Evolutionary conservation across 1,284 basidiomycete species (phyloP).

Genomic region (Marasmius fiardii): DNA sequence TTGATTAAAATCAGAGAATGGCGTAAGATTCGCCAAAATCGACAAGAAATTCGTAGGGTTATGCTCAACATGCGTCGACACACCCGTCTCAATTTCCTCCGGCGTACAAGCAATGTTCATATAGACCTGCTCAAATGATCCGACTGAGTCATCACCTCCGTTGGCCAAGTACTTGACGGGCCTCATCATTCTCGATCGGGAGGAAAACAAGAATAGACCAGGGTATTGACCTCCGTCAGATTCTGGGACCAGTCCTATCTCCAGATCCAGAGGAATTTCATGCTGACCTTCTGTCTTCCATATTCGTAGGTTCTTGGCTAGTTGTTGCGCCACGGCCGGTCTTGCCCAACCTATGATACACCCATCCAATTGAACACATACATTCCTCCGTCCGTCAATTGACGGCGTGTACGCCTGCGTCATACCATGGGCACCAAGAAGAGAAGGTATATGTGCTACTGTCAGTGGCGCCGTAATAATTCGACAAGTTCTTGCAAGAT

Average conservation of each 20-base stretch:
- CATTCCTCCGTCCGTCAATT: slow-evolving; percentile 77
- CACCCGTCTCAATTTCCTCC: slow-evolving; percentile 81
- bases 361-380: slow-evolving; percentile 94
- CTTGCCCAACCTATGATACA: slow-evolving; percentile 95
- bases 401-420: slow-evolving; percentile 81
- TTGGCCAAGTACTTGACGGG: slow-evolving; percentile 93
- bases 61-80: slow-evolving; percentile 92
- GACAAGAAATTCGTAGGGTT: slow-evolving; percentile 95
- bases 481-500: slow-evolving; percentile 92
- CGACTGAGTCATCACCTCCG: slow-evolving; percentile 86
- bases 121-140: slow-evolving; percentile 98
- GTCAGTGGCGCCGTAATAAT: slow-evolving; percentile 82
- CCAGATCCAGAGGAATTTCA: slow-evolving; percentile 89
- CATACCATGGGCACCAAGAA: slow-evolving; percentile 93
- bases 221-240: slow-evolving; percentile 96
- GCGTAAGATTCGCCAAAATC: slow-evolving; percentile 78
- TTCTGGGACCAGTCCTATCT: slow-evolving; percentile 91
- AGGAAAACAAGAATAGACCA: slow-evolving; percentile 92
- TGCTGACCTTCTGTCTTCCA: slow-evolving; percentile 93
- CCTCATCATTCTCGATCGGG: slow-evolving; percentile 94
- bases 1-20: slow-evolving; percentile 97
- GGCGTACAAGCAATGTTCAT: slow-evolving; percentile 96
- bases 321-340: slow-evolving; percentile 70
- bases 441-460: slow-evolving; percentile 76
- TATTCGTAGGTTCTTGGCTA: slow-evolving; percentile 83